Conservation (phyloP, 495 filamentous ascomycete genomes). For the Neohortaea acidophila region DNA sequence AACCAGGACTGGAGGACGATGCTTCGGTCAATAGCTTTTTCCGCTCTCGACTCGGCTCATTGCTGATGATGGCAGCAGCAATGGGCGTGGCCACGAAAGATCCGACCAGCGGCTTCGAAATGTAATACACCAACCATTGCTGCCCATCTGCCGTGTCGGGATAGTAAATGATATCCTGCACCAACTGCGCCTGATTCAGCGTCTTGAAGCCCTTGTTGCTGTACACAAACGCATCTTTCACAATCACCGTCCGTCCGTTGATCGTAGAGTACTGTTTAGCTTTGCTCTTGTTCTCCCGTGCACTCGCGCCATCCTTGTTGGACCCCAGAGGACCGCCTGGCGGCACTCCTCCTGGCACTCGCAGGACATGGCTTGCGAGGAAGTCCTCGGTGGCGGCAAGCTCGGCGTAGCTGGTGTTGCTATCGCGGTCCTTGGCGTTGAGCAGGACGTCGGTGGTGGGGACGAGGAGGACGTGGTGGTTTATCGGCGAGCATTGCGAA, state of each 20-base stretch:
- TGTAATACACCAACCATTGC: slow-evolving; percentile 94
- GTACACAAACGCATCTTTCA: slow-evolving; percentile 87
- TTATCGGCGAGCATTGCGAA: slow-evolving; percentile 79
- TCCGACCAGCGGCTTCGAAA: slow-evolving; percentile 81
- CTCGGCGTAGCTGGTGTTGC: slow-evolving; percentile 59
- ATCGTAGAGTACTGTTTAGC: slow-evolving; percentile 82
- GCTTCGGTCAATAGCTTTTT: slow-evolving; percentile 14
- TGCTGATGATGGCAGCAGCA: slow-evolving; percentile 21
- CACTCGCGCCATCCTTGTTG: slow-evolving; percentile 44
- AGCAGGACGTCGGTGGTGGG: slow-evolving; percentile 83
- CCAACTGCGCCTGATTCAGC: slow-evolving; percentile 74
- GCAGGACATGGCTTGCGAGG: slow-evolving; percentile 88
- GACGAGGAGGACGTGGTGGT: slow-evolving; percentile 87
- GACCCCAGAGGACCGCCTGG: slow-evolving; percentile 41
- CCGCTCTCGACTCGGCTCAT: slow-evolving; percentile 15
- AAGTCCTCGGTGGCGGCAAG: slow-evolving; percentile 84
- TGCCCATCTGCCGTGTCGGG: slow-evolving; percentile 65
- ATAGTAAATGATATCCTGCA: slow-evolving; percentile 78
- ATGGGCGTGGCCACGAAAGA: slow-evolving; percentile 51
- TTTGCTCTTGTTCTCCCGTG: slow-evolving; percentile 83
- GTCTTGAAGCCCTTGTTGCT: slow-evolving; percentile 96
- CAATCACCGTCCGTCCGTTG: slow-evolving; percentile 83
- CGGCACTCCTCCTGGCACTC: slow-evolving; percentile 48
- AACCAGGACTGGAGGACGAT: slow-evolving; percentile 14
- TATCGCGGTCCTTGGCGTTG: slow-evolving; percentile 78